A percentile compares a stretch with the other conserved stretches of the same genome.
Conservation (phyloP, 108 stramenopile species). For the Nitzschia palea region DNA sequence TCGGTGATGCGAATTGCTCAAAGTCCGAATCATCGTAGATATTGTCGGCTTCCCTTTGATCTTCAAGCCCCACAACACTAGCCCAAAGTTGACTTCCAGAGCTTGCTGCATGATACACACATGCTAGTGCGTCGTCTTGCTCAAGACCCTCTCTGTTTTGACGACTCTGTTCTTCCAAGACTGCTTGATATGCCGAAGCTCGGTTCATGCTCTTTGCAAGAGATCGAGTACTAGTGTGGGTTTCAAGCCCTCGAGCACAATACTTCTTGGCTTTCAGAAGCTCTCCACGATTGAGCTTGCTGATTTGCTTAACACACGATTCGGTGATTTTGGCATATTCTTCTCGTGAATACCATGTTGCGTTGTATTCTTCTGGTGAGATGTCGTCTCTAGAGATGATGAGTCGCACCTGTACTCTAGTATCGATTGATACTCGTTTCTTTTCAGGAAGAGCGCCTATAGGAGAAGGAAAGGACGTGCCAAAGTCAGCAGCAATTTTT, state of each 20-base stretch:
- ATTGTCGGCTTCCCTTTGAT: background rate
- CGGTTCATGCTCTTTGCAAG: background rate
- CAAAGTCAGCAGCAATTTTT: no score
- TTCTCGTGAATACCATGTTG: background rate
- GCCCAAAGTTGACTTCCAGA: constrained; percentile 1
- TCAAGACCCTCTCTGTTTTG: background rate
- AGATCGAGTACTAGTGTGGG: background rate
- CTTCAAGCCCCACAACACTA: background rate
- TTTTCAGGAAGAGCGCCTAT: no score
- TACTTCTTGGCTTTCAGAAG: background rate
- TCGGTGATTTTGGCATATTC: background rate
- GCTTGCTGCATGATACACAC: background rate
- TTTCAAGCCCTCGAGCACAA: constrained; percentile 1
- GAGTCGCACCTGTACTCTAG: no score
- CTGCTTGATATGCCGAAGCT: no score
- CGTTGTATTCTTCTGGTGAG: background rate
- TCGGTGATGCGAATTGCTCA: no score
- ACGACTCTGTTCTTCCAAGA: background rate
- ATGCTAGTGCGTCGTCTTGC: background rate
- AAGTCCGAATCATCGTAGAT: no score
- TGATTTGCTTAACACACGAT: background rate
- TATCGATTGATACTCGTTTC: no score
- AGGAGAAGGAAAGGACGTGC: no score
- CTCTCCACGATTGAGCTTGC: background rate
- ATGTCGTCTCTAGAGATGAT: no score